Percentiles rank a stretch among this genome's conserved stretches.
Evolutionary conservation across 2,329 filamentous ascomycete species (phyloP).

Genomic region (Colletotrichum melonis): DNA sequence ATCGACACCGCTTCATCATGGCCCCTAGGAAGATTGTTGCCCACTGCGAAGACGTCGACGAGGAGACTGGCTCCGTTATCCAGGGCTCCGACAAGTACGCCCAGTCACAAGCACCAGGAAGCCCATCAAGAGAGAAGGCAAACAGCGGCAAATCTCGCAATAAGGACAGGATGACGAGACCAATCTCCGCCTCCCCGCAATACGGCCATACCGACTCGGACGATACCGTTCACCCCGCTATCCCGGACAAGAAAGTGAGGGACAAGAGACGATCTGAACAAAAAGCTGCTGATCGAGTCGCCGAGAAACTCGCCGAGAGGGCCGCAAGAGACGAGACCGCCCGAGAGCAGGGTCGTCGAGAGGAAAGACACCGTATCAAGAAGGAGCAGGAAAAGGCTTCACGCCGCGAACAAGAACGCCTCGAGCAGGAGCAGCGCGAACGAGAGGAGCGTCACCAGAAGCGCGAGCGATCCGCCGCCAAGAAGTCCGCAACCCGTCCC

Average conservation of each 20-base stretch:
- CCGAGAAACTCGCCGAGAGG: no score
- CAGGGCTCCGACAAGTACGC: constrained; percentile 58
- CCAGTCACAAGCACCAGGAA: constrained; percentile 54
- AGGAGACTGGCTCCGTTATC: constrained; percentile 58
- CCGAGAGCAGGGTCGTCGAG: constrained; percentile 36
- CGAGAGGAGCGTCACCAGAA: constrained; percentile 42
- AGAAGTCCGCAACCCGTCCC: constrained; percentile 43
- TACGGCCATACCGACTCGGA: constrained; percentile 55
- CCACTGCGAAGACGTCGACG: constrained; percentile 64
- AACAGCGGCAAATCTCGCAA: constrained; percentile 63
- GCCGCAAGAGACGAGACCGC: neutral
- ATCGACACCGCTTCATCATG: constrained; percentile 51
- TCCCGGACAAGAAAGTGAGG: constrained; percentile 45
- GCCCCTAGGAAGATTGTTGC: constrained; percentile 48
- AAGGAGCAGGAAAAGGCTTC: constrained; percentile 42
- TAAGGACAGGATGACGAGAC: constrained; percentile 47
- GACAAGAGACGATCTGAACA: constrained; percentile 38
- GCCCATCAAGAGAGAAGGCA: constrained; percentile 60
- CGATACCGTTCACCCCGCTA: constrained; percentile 52
- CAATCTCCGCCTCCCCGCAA: constrained; percentile 50
- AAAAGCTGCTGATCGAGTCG: neutral
- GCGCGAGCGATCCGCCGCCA: constrained; percentile 33
- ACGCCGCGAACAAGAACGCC: constrained; percentile 41
- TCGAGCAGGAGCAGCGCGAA: constrained; percentile 37
- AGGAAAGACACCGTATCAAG: constrained; percentile 39